Evolutionary conservation across 371 early-diverging fungal genomes (phyloP).

Genomic region (Funneliformis caledonium): DNA sequence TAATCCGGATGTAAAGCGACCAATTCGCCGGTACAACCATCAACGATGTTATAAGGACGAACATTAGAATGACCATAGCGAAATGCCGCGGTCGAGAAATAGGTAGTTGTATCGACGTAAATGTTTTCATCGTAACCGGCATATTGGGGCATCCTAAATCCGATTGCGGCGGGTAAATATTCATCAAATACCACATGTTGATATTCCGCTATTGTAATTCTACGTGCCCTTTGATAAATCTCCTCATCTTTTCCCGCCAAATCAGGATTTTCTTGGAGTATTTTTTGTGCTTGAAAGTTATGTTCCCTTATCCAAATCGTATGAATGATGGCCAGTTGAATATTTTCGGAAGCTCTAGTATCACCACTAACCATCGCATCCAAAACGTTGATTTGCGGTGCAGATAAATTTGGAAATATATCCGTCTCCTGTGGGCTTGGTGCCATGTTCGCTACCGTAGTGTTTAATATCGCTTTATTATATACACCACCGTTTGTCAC

Average conservation of each 20-base stretch:
- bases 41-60: conserved; percentile 16
- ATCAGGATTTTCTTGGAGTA: background rate
- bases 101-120: background rate
- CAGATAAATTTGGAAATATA: background rate
- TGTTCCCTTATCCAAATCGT: conserved; percentile 28
- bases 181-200: conserved; percentile 15
- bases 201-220: conserved; percentile 10
- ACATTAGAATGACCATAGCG: conserved; percentile 29
- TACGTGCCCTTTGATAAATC: conserved; percentile 7
- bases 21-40: conserved; percentile 6
- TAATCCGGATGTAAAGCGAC: background rate
- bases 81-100: conserved; percentile 6
- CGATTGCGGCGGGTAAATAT: conserved; percentile 11
- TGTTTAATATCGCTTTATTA: background rate
- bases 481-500: conserved; percentile 16
- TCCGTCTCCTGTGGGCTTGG: background rate
- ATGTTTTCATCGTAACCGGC: background rate
- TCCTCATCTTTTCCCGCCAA: conserved; percentile 7
- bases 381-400: background rate
- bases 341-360: conserved; percentile 8
- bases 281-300: background rate
- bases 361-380: conserved; percentile 30
- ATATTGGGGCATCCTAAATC: conserved; percentile 9
- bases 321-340: conserved; percentile 1
- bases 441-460: background rate